Percentiles rank a stretch among this genome's conserved stretches.
Conservation (phyloP, 306 rosid species). For the Calophaca sinica region DNA sequence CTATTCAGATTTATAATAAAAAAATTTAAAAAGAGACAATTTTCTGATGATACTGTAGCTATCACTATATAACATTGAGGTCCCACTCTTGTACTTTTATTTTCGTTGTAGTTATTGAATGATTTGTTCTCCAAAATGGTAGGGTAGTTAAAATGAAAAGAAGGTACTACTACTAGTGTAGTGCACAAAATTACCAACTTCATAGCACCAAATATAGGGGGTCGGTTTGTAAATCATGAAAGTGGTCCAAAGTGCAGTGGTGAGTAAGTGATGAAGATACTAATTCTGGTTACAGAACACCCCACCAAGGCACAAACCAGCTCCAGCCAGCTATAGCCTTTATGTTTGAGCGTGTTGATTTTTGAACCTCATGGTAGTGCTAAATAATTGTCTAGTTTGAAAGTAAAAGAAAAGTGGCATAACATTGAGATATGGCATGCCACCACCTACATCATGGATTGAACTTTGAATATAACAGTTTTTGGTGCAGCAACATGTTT, state of each 20-base stretch:
- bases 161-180: slow-evolving; percentile 20
- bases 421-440: slow-evolving; percentile 38
- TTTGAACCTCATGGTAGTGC: slow-evolving; percentile 44
- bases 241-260: slow-evolving; percentile 44
- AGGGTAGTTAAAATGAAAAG: slow-evolving; percentile 7
- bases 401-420: slow-evolving; percentile 24
- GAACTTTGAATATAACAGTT: background rate
- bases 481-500: background rate
- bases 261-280: slow-evolving; percentile 23
- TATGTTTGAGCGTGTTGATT: slow-evolving; percentile 40
- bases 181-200: slow-evolving; percentile 15
- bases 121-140: background rate
- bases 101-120: background rate
- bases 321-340: slow-evolving; percentile 6
- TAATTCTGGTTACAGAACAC: slow-evolving; percentile 40
- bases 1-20: background rate
- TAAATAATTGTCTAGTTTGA: slow-evolving; percentile 44
- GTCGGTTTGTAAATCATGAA: slow-evolving; percentile 20
- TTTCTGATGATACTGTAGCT: background rate
- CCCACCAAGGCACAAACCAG: slow-evolving; percentile 41
- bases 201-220: slow-evolving; percentile 16
- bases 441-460: slow-evolving; percentile 31
- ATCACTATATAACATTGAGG: slow-evolving; percentile 11
- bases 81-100: slow-evolving; percentile 28
- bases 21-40: background rate